Percentiles rank a stretch among this genome's conserved stretches.
phyloP scores from a whole-genome alignment of 257 asterid species.

The Galeopsis tetrahit region DNA sequence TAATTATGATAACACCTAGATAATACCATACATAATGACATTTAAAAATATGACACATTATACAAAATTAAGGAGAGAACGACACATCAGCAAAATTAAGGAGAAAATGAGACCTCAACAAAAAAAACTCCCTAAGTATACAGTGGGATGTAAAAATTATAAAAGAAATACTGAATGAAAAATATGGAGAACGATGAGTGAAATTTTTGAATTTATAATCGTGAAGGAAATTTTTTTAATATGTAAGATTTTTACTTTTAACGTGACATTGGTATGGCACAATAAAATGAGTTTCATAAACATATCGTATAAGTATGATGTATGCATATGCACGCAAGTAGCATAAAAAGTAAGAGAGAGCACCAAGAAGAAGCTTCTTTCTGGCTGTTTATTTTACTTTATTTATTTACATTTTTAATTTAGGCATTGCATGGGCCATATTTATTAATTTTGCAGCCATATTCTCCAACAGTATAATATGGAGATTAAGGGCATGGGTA shows the following conservation, averaged over 20 bases:
- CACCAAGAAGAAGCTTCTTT: conserved; percentile 33
- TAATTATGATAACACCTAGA: too few relatives aligned
- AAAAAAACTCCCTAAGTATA: too few relatives aligned
- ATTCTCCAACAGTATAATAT: conserved; percentile 37
- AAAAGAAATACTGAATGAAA: background rate
- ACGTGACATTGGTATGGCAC: background rate
- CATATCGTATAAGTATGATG: background rate
- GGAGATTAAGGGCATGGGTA: conserved; percentile 33
- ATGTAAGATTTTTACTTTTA: background rate
- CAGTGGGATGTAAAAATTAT: background rate
- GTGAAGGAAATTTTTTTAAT: background rate
- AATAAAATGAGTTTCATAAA: background rate
- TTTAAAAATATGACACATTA: too few relatives aligned
- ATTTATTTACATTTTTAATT: background rate
- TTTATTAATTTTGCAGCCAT: conserved; percentile 33
- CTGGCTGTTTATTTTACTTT: background rate
- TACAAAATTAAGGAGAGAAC: too few relatives aligned
- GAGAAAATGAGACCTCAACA: too few relatives aligned
- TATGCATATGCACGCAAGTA: background rate
- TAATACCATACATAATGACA: too few relatives aligned
- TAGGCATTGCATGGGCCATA: conserved; percentile 34
- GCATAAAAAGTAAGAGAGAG: conserved; percentile 14
- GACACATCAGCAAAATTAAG: too few relatives aligned
- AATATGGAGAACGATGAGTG: background rate
- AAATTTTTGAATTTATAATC: too few relatives aligned